phyloP scores from a whole-genome alignment of 768 basidiomycete genomes.

The Macrolepiota dolichaula region DNA sequence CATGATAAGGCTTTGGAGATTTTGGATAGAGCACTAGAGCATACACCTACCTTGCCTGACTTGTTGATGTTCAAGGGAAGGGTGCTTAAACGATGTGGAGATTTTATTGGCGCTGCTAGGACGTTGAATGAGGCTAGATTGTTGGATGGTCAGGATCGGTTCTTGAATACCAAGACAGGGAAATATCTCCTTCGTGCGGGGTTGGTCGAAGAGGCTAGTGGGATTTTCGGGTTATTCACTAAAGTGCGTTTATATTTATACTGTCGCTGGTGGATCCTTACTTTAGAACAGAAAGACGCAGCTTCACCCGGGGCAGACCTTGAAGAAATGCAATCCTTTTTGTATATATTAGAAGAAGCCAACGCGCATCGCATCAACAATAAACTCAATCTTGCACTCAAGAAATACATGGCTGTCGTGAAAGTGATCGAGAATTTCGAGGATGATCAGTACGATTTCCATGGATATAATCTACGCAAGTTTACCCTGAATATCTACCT shows the following conservation, averaged over 20 bases:
- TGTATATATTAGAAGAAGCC: constrained; percentile 83
- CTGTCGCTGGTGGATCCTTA: too few relatives aligned
- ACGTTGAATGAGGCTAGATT: constrained; percentile 77
- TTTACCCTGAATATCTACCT: constrained; percentile 84
- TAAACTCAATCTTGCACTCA: constrained; percentile 75
- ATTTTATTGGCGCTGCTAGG: constrained; percentile 68
- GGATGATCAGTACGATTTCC: constrained; percentile 98
- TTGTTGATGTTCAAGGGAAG: constrained; percentile 79
- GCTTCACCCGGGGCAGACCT: constrained; percentile 71
- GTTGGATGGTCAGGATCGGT: constrained; percentile 92
- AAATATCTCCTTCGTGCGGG: constrained; percentile 90
- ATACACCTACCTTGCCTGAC: constrained; percentile 95
- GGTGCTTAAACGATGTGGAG: constrained; percentile 83
- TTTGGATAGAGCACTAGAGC: constrained; percentile 63
- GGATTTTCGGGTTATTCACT: constrained; percentile 83
- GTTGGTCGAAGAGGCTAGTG: constrained; percentile 69
- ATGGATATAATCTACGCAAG: constrained; percentile 89
- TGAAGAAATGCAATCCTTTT: constrained; percentile 93
- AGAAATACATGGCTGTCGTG: constrained; percentile 74
- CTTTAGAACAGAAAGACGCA: constrained; percentile 72
- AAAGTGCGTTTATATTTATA: constrained; percentile 71
- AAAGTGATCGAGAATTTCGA: constrained; percentile 88
- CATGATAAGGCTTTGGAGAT: constrained; percentile 53
- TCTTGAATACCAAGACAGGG: constrained; percentile 89
- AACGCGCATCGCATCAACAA: constrained; percentile 64